phyloP scores from a whole-genome alignment of 805 yeast species.

The Priceomyces melissophilus region DNA sequence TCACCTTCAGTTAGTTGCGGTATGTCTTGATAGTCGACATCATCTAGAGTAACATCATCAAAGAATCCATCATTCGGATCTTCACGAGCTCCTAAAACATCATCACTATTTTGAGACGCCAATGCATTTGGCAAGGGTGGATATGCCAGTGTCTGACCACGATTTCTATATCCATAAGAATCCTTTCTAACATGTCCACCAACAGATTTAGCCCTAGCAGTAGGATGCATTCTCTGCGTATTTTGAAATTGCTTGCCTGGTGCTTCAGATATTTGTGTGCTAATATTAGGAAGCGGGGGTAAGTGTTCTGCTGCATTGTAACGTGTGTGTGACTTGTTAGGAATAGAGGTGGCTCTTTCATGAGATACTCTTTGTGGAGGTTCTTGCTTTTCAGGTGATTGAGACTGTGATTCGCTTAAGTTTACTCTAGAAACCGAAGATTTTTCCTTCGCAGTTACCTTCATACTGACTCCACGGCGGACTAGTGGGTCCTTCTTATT shows the following conservation, averaged over 20 bases:
- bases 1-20: slow-evolving; percentile 39
- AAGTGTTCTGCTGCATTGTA: slow-evolving; percentile 40
- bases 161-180: slow-evolving; percentile 24
- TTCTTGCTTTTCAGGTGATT: slow-evolving; percentile 2
- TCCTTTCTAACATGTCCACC: slow-evolving; percentile 73
- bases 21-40: slow-evolving; percentile 25
- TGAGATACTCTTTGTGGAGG: slow-evolving; percentile 15
- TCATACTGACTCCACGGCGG: slow-evolving; percentile 61
- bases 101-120: slow-evolving; percentile 46
- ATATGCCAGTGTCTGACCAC: slow-evolving; percentile 12
- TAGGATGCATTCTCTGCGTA: slow-evolving; percentile 57
- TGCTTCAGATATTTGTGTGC: slow-evolving; percentile 16
- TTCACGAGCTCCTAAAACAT: slow-evolving; percentile 22
- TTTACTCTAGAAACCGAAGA: slow-evolving; percentile 21
- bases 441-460: slow-evolving; percentile 56
- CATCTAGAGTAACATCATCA: slow-evolving; percentile 53
- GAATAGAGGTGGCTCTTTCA: slow-evolving; percentile 23
- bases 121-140: slow-evolving; percentile 46
- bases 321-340: slow-evolving; percentile 28
- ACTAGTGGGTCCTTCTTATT: slow-evolving; percentile 39
- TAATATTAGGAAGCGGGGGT: slow-evolving; percentile 44
- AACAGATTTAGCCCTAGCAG: slow-evolving; percentile 83
- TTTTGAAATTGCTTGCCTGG: not conserved
- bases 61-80: slow-evolving; percentile 49
- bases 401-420: slow-evolving; percentile 7